Evolutionary conservation across 148 eudicot species (phyloP).

Genomic region (Persicaria maculosa): DNA sequence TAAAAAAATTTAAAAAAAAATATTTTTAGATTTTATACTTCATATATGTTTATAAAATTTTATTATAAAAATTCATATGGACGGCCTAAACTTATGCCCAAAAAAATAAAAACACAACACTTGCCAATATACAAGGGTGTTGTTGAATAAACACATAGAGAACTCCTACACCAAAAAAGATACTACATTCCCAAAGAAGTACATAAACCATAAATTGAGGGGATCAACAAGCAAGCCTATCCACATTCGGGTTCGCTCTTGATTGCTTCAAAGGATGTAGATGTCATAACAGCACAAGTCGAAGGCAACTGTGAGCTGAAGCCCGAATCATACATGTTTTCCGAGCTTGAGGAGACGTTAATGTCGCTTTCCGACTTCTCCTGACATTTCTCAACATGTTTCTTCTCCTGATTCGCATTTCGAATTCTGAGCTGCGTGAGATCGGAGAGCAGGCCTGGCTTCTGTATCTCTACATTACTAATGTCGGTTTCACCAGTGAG

Average conservation of each 20-base stretch:
- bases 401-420: conserved; percentile 4
- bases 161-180: not conserved
- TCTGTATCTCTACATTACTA: conserved; percentile 18
- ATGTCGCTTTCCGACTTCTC: conserved; percentile 11
- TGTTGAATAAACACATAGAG: not conserved
- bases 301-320: conserved; percentile 14
- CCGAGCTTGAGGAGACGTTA: conserved; percentile 21
- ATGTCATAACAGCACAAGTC: not conserved
- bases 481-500: conserved; percentile 22
- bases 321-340: conserved; percentile 21
- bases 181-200: not conserved
- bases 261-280: not conserved
- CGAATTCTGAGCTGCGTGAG: conserved; percentile 26
- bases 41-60: too few relatives aligned
- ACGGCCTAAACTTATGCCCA: not conserved
- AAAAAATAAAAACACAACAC: not conserved
- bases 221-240: not conserved
- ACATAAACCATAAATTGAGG: not conserved
- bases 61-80: too few relatives aligned
- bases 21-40: too few relatives aligned
- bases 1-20: too few relatives aligned
- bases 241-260: not conserved
- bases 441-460: conserved; percentile 43
- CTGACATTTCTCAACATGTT: not conserved
- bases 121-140: not conserved